phyloP scores from a whole-genome alignment of 2,329 filamentous ascomycete genomes.

The Parascedosporium putredinis region DNA sequence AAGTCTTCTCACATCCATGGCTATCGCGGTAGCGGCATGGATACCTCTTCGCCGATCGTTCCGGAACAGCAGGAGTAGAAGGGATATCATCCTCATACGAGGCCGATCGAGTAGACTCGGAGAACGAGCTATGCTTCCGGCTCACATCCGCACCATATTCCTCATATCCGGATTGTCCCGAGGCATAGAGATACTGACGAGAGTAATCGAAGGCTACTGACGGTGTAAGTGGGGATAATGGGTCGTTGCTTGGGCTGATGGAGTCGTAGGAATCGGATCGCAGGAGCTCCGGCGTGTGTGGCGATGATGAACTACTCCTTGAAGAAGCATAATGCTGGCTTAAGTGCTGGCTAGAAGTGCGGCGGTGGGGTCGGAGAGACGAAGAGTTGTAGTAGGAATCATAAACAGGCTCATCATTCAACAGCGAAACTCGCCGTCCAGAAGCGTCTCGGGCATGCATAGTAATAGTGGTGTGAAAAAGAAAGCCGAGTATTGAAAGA shows the following conservation, averaged over 20 bases:
- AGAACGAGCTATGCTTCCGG: slow-evolving; percentile 31
- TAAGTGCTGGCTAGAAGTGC: slow-evolving; percentile 22
- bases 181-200: slow-evolving; percentile 25
- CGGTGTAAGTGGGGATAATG: slow-evolving; percentile 46
- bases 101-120: slow-evolving; percentile 32
- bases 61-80: slow-evolving; percentile 28
- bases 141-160: slow-evolving; percentile 15
- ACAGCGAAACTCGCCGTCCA: slow-evolving; percentile 47
- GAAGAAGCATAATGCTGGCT: slow-evolving; percentile 24
- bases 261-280: slow-evolving; percentile 54
- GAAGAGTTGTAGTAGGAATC: slow-evolving; percentile 12
- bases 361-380: slow-evolving; percentile 20
- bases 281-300: slow-evolving; percentile 45
- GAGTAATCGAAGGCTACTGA: slow-evolving; percentile 30
- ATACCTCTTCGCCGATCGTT: slow-evolving; percentile 54
- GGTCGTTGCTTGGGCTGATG: slow-evolving; percentile 36
- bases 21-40: slow-evolving; percentile 63
- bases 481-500: not conserved
- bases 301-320: slow-evolving; percentile 33
- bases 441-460: slow-evolving; percentile 48
- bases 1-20: slow-evolving; percentile 65
- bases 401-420: slow-evolving; percentile 40
- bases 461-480: slow-evolving; percentile 8
- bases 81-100: slow-evolving; percentile 42
- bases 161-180: slow-evolving; percentile 21